Evolutionary conservation across 805 yeast species (phyloP), one percentile per base, ranked within the genome.

Genomic region (Schizosaccharomyces lindneri): DNA sequence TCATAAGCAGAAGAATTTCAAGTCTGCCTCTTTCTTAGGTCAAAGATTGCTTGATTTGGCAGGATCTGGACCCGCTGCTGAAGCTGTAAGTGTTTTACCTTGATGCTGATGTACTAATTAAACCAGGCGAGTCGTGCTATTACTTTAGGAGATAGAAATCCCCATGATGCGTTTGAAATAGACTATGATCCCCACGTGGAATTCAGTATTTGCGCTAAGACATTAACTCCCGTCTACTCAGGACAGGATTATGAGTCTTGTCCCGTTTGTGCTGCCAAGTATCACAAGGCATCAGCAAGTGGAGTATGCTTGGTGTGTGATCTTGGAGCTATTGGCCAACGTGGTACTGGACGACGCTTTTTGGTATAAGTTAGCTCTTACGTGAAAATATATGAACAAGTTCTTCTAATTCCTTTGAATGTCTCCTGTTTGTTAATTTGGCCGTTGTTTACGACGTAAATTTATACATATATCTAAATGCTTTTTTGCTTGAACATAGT

Each of bases 131-230:
- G 78, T 64, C 87, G 85, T 73, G 79, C 89, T 67, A 87, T 86
- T 73, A 76, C 81, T 29, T 83, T 80, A 68, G 82, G 96, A 15
- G 97, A 89, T 67, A 73, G 84, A 1, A 74, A 84, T 64, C 85
- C 94, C 1, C 80, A 82, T 61, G 97, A 94, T 73, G 88, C 93
- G 2, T 76, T 89, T 64, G 93, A 87, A 69, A 81, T 89, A 67
- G 94, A 90, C 70, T 93, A 88, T 70, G 96, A 93, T 70, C 95
- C 89, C 62, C 85, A 82, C 70, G 90, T 95, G 2, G 88, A 85
- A 63, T 89, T 89, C 71, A 93, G 85, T 61, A 82, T 93, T 63
- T 93, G 97, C 75, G 85, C 95, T 19, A 78, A 84, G 17, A 81
- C 95, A 21, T 80, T 78, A 68, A 85, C 95, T 6, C 98, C 98